Base-by-base conservation (phyloP, 257 asterid species). In the Forsythia viridissima region DNA sequence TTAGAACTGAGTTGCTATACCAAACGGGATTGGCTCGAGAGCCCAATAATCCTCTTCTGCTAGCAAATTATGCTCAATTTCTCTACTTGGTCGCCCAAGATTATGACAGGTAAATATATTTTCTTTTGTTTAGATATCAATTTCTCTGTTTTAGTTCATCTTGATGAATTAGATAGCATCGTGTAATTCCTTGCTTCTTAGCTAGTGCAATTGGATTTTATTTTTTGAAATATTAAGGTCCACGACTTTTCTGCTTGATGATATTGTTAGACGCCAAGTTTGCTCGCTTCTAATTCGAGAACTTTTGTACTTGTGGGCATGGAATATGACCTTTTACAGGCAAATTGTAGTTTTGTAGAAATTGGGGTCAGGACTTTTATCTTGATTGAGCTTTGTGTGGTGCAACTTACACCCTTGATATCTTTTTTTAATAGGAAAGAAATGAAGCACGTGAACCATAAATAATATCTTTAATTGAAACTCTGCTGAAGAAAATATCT, bases 51-150 rank as follows among this genome's bases (percentile, higher is more conserved):
- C 70, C 96, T 42, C 97, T 96, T 43, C 81, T 96, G 85, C 90
- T 96, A 4, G 94, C 96, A 59, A 96, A 96, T 86, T 96, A 85
- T 78, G 99, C 98, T 70, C 98, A 93, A 73, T 96, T 93, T 85
- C 92, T 96, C 71, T 92, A 85, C 92, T 77, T 93, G 30, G 94
- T 92, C 1, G 83, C 81, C 61, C 92, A 76, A 40, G 98, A 96
- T 79, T 90, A 86, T 30, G 98, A 93, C 94, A 93, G 99, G 99
- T 96, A 91, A 52, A 63, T 52, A 34, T 15, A 34, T 78, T 72
- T 18, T 59, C 65, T 57, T 75, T 5, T 73, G 70, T 72, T 70
- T 39, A 24, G 72, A 40, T 55, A 41, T 51, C 67, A 40, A 76
- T 84, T 43, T 84, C 78, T 67, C 13, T 11, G 51, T 78, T 78